Conservation (phyloP, 2,329 filamentous ascomycete species). For the Pseudogymnoascus sp. region DNA sequence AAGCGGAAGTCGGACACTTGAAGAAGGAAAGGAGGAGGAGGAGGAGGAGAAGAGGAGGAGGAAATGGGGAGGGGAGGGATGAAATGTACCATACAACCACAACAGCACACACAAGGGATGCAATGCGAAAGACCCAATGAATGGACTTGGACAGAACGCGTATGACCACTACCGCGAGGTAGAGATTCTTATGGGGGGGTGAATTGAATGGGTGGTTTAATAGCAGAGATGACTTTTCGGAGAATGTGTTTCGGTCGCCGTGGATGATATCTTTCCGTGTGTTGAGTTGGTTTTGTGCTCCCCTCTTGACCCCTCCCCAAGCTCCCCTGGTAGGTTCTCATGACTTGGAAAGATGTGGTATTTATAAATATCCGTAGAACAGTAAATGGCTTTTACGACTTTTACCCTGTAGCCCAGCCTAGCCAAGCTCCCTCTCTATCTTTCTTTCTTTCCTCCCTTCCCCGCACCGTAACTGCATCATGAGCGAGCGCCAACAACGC, state of each 20-base stretch:
- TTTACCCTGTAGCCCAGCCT: too few relatives aligned
- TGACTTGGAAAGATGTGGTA: too few relatives aligned
- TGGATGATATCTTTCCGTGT: background rate
- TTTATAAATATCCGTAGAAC: too few relatives aligned
- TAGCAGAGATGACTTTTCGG: background rate
- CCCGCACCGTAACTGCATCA: too few relatives aligned
- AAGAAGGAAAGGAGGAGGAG: background rate
- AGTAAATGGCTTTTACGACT: too few relatives aligned
- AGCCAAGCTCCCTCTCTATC: too few relatives aligned
- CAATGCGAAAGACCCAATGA: background rate
- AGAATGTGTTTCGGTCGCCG: background rate
- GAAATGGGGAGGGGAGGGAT: background rate
- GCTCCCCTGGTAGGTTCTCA: too few relatives aligned
- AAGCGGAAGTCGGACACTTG: too few relatives aligned
- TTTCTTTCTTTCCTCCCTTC: too few relatives aligned
- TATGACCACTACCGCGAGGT: background rate
- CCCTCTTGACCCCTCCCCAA: too few relatives aligned
- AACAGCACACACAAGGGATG: background rate
- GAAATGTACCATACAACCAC: background rate
- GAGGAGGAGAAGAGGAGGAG: background rate
- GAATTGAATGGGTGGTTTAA: background rate
- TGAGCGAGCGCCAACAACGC: too few relatives aligned
- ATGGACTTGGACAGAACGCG: background rate
- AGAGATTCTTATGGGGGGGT: background rate
- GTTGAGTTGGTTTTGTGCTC: too few relatives aligned